Conservation (phyloP, 2,329 filamentous ascomycete species). For the Epichloe gansuensis region DNA sequence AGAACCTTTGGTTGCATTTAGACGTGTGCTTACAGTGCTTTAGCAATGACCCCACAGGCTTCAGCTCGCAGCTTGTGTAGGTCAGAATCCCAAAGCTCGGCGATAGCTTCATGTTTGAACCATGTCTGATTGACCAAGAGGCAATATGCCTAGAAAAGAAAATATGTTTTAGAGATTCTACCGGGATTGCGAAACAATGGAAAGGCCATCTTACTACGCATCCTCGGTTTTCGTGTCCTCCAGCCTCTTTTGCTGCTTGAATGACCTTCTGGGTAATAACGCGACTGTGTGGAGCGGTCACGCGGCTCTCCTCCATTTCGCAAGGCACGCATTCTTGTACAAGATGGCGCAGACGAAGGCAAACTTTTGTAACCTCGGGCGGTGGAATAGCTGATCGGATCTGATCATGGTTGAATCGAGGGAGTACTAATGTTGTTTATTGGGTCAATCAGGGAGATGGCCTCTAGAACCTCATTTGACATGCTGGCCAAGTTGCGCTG, state of each 20-base stretch:
- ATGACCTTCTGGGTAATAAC: slow-evolving; percentile 75
- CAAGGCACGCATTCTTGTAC: slow-evolving; percentile 83
- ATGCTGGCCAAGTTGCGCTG: not conserved
- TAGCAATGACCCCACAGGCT: slow-evolving; percentile 87
- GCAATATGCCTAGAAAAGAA: slow-evolving; percentile 45
- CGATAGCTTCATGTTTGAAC: slow-evolving; percentile 66
- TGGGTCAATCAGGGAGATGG: not conserved
- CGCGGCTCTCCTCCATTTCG: slow-evolving; percentile 63
- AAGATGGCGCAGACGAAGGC: slow-evolving; percentile 78
- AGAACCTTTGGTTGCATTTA: not conserved
- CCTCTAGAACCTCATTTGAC: not conserved
- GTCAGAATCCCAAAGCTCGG: slow-evolving; percentile 87
- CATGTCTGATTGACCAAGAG: slow-evolving; percentile 58
- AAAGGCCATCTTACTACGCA: slow-evolving; percentile 47
- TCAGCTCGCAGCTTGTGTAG: slow-evolving; percentile 65
- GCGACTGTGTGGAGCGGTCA: slow-evolving; percentile 71
- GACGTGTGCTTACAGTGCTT: slow-evolving; percentile 42
- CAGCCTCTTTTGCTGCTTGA: slow-evolving; percentile 68
- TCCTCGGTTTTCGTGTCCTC: slow-evolving; percentile 56
- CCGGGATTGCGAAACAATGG: not conserved
- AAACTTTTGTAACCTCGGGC: slow-evolving; percentile 75
- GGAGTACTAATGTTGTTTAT: slow-evolving; percentile 41
- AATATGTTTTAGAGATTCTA: not conserved
- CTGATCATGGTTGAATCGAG: slow-evolving; percentile 43
- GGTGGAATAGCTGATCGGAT: slow-evolving; percentile 58